These are phyloP conservation scores for Purpureocillium lavendulum DNA, from an alignment of 2,329 filamentous ascomycete species.

Conservation along the genomic window DNA sequence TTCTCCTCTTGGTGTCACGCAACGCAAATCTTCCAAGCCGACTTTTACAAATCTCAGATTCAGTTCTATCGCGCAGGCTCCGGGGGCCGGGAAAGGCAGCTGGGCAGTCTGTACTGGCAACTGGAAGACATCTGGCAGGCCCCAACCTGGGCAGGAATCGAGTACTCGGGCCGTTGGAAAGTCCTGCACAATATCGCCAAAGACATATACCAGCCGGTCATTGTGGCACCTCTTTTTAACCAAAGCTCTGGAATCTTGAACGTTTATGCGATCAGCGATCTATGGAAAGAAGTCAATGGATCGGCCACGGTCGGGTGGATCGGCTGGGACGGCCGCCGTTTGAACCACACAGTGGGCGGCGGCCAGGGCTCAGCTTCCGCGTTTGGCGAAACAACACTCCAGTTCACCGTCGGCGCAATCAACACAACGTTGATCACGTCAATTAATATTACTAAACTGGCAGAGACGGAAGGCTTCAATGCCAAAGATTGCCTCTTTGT, in stretches of 20 bases:
- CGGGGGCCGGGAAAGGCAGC: slow-evolving; percentile 46
- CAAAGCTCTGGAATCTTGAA: slow-evolving; percentile 37
- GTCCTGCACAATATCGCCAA: slow-evolving; percentile 49
- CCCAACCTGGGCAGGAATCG: slow-evolving; percentile 55
- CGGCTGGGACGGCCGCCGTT: slow-evolving; percentile 2
- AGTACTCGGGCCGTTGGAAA: slow-evolving; percentile 57
- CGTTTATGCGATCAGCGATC: slow-evolving; percentile 23
- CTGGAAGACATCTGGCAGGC: slow-evolving; percentile 58
- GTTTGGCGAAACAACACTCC: not conserved
- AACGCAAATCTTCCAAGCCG: slow-evolving; percentile 57
- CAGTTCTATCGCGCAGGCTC: slow-evolving; percentile 53
- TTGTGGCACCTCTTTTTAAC: slow-evolving; percentile 50
- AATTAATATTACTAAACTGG: slow-evolving; percentile 1
- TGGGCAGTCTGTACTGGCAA: slow-evolving; percentile 57
- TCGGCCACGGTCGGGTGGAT: slow-evolving; percentile 4
- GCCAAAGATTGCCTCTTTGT: slow-evolving; percentile 1
- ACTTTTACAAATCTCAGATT: slow-evolving; percentile 52
- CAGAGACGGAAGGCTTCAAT: not conserved
- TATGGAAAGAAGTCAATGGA: not conserved
- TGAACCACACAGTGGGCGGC: slow-evolving; percentile 1
- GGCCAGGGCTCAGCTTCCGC: not conserved
- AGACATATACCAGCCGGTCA: slow-evolving; percentile 49
- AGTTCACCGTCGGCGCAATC: slow-evolving; percentile 4
- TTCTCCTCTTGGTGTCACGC: slow-evolving; percentile 54
- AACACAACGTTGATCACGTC: slow-evolving; percentile 6